Evolutionary conservation across 1,284 basidiomycete genomes (phyloP).

Genomic region (Leccinum laetum): DNA sequence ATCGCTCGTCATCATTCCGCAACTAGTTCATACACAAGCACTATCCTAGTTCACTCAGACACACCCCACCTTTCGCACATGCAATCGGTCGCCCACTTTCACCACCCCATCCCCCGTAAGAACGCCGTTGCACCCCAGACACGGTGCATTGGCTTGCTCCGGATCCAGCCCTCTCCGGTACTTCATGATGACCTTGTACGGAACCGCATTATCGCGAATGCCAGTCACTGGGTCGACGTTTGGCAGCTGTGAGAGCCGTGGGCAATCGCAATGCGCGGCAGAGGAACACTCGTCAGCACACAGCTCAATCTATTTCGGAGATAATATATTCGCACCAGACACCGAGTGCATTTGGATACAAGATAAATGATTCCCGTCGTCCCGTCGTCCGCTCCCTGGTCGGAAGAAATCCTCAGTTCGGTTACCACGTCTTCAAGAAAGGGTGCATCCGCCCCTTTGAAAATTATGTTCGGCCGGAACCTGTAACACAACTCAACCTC

Average conservation of each 20-base stretch:
- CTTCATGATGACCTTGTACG: slow-evolving; percentile 72
- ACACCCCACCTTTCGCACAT: slow-evolving; percentile 42
- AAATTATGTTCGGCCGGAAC: slow-evolving; percentile 73
- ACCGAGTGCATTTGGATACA: slow-evolving; percentile 68
- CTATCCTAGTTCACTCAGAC: slow-evolving; percentile 20
- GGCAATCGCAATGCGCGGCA: slow-evolving; percentile 3
- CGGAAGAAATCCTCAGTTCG: slow-evolving; percentile 52
- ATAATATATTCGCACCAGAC: slow-evolving; percentile 53
- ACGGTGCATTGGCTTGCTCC: slow-evolving; percentile 46
- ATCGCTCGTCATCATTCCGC: background rate
- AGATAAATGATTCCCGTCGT: slow-evolving; percentile 47
- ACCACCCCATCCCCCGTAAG: slow-evolving; percentile 48
- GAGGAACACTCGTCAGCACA: slow-evolving; percentile 8
- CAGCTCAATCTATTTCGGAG: slow-evolving; percentile 2
- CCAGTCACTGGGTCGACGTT: slow-evolving; percentile 69
- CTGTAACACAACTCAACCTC: slow-evolving; percentile 34
- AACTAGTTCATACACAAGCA: background rate
- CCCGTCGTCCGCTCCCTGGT: slow-evolving; percentile 17
- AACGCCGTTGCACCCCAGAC: slow-evolving; percentile 64
- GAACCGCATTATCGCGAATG: slow-evolving; percentile 67
- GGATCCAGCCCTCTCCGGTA: slow-evolving; percentile 60
- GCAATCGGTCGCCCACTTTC: slow-evolving; percentile 57
- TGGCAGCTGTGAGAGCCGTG: slow-evolving; percentile 51
- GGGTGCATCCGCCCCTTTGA: slow-evolving; percentile 51
- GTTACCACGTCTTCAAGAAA: slow-evolving; percentile 48